These are phyloP conservation scores for Juncus inflexus DNA, from an alignment of 176 grass and related monocot species.

Conservation along the genomic window DNA sequence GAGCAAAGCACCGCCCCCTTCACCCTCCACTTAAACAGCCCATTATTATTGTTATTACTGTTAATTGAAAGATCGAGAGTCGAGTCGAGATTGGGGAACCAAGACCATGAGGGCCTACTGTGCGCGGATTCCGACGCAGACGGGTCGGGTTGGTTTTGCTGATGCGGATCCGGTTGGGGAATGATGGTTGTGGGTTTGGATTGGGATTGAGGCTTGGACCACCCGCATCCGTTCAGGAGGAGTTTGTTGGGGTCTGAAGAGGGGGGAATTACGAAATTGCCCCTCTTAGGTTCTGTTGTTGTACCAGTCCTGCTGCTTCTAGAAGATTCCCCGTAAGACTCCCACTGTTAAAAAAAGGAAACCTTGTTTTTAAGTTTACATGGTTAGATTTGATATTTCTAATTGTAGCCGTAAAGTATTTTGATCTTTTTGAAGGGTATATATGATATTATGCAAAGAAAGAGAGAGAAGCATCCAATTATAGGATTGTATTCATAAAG, in stretches of 20 bases:
- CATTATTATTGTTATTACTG: not conserved
- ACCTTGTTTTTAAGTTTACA: too few species aligned
- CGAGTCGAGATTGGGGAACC: slow-evolving; percentile 71
- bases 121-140: slow-evolving; percentile 39
- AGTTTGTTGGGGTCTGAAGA: slow-evolving; percentile 36
- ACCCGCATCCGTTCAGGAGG: slow-evolving; percentile 61
- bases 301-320: slow-evolving; percentile 28
- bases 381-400: too few species aligned
- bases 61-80: slow-evolving; percentile 31
- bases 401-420: not conserved
- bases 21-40: slow-evolving; percentile 57
- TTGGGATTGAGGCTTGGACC: slow-evolving; percentile 64
- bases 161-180: slow-evolving; percentile 1
- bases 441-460: too few species aligned
- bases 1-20: slow-evolving; percentile 73
- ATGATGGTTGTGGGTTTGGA: slow-evolving; percentile 38
- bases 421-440: too few species aligned
- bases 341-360: slow-evolving; percentile 47
- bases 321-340: slow-evolving; percentile 46
- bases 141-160: slow-evolving; percentile 9
- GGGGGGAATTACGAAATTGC: slow-evolving; percentile 33
- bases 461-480: too few species aligned
- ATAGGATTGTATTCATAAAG: not conserved
- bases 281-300: slow-evolving; percentile 47
- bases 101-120: slow-evolving; percentile 60